Evolutionary conservation across 306 rosid genomes (phyloP), one percentile per base, ranked within the genome.

Genomic region (Bauhinia variegata): DNA sequence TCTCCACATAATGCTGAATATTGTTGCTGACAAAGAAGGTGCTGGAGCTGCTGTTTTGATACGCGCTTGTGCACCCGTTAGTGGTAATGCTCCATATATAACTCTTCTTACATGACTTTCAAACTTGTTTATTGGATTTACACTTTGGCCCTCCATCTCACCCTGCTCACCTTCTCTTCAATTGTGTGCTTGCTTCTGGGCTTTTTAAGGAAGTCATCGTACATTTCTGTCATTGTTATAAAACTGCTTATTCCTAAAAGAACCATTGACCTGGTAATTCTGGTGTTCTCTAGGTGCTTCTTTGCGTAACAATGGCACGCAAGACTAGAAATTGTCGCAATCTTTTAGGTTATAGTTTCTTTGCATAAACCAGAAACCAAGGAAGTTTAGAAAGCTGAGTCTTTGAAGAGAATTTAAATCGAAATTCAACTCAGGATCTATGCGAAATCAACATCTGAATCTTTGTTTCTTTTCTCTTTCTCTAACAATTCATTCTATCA

Each of bases 1-100:
- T 67, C 81, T 87, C 31, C 98, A 89, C 75, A 49, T 67, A 16
- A 87, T 92, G 98, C 71, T 92, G 34, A 87, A 89, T 75, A 70
- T 89, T 67, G 98, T 92, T 66, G 98, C 96, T 44, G 98, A 92
- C 75, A 83, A 87, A 80, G 93, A 83, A 75, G 96, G 96, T 39
- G 80, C 65, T 65, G 98, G 98, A 0, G 89, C 96, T 65, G 96
- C 89, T 41, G 87, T 93, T 54, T 78, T 93, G 77, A 86, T 93
- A 67, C 95, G 98, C 41, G 78, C 98, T 70, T 93, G 98, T 82
- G 86, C 98, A 75, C 98, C 98, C 53, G 42, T 93, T 68, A 70
- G 72, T 13, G 97, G 98, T 93, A 86, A 69, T 39, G 54, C 43
- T 73, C 55, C 32, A 48, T n/a, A n/a, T n/a, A n/a, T 60, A 28